These are phyloP conservation scores for Passiflora organensis DNA, from an alignment of 345 rosid genomes.

Conservation along the genomic window DNA sequence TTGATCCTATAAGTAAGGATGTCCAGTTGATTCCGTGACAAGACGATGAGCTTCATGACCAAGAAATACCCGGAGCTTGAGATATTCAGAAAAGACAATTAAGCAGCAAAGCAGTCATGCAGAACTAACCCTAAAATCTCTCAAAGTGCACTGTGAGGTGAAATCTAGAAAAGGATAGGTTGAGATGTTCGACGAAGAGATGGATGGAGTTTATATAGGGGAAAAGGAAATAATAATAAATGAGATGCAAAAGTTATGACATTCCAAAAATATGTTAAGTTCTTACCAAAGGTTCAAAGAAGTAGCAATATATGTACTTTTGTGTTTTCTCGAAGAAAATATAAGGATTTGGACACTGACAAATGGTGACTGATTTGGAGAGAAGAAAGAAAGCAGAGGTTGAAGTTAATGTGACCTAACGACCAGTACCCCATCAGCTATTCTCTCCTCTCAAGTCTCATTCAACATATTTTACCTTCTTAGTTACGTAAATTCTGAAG, in stretches of 20 bases:
- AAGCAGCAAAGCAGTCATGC: not conserved
- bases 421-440: not conserved
- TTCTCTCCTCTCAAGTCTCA: conserved; percentile 20
- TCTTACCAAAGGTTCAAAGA: conserved; percentile 15
- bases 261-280: conserved; percentile 31
- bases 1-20: not conserved
- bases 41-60: not conserved
- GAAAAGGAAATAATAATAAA: conserved; percentile 13
- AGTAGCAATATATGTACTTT: not conserved
- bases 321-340: not conserved
- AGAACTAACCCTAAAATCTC: not conserved
- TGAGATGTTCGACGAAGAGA: conserved; percentile 11
- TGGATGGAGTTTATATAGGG: conserved; percentile 12
- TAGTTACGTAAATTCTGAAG: conserved; percentile 32
- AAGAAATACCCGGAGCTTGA: not conserved
- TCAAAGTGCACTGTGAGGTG: conserved; percentile 12
- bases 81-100: conserved; percentile 1
- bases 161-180: not conserved
- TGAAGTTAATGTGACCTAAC: conserved; percentile 22
- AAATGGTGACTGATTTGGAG: conserved; percentile 25
- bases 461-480: conserved; percentile 43
- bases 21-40: conserved; percentile 14
- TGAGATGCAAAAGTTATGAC: conserved; percentile 21
- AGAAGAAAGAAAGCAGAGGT: conserved; percentile 11
- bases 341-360: not conserved